Evolutionary conservation across 2,329 filamentous ascomycete genomes (phyloP), one percentile per base, ranked within the genome.

Genomic region (Monosporascus sp.): DNA sequence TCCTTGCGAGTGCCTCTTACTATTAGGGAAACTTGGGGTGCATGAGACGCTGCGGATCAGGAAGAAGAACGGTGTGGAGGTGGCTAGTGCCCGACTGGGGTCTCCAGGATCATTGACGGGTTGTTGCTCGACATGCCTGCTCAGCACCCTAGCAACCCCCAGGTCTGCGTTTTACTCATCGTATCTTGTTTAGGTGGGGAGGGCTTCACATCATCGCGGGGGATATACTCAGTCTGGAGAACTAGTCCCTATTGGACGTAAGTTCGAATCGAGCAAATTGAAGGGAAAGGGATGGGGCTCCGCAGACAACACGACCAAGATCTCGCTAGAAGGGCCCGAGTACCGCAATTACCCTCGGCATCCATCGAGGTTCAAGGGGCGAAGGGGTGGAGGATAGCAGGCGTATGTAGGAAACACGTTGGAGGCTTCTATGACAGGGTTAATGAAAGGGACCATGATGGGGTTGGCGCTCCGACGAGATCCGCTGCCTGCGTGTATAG

Each of bases 31-130:
- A 57, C 57, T 58, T 59, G 57, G 58, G 60, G 58, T 60, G 46
- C 51, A 54, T 54, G 54, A 53, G 50, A 56, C 25, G 48, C 18
- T 24, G 25, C 51, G 41, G 47, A 41, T 51, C 54, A 53, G 50
- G 58, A 57, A 57, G 57, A 47, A 47, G 52, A 49, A 22, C 50
- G 42, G 54, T 54, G 57, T 62, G 61, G 60, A 62, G 58, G 60
- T 59, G 57, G 55, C 60, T 60, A 55, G 61, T 59, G 58, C 60
- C 53, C 52, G 51, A 48, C 57, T 57, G 56, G 60, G 60, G 58
- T 60, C 50, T 42, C 57, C 48, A 38, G 50, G 53, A 51, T 52
- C 41, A 47, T 45, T 31, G 27, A 48, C 52, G 53, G 53, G 51
- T 45, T 48, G 49, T 38, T 55, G 53, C 48, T 45, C 24, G 24